Conservation (phyloP, 2,329 filamentous ascomycete genomes). For the Ascochyta pisi region DNA sequence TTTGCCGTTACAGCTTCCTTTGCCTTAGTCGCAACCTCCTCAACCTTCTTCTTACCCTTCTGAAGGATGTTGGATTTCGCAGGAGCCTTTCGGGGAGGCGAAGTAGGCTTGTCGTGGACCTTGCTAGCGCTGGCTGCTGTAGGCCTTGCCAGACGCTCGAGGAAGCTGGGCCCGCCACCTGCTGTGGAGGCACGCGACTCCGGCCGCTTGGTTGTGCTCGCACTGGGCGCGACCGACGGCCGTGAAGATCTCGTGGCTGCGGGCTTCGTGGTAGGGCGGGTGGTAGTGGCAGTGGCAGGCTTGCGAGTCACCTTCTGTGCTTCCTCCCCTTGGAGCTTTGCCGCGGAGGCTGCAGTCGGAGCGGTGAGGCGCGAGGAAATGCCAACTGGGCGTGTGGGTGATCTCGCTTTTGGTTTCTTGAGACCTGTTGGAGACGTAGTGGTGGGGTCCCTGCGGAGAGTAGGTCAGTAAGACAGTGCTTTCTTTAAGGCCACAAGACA, state of each 20-base stretch:
- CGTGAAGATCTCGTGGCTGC: slow-evolving; percentile 42
- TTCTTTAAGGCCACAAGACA: background rate
- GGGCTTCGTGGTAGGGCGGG: slow-evolving; percentile 38
- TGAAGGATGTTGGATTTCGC: slow-evolving; percentile 34
- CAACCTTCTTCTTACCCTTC: slow-evolving; percentile 49
- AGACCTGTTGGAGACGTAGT: slow-evolving; percentile 39
- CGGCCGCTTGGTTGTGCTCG: slow-evolving; percentile 56
- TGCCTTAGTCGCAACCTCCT: slow-evolving; percentile 42
- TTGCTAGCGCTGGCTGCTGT: slow-evolving; percentile 74
- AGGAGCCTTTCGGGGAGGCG: slow-evolving; percentile 43
- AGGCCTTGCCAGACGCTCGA: slow-evolving; percentile 83
- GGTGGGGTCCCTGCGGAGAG: slow-evolving; percentile 15
- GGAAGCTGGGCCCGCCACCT: slow-evolving; percentile 69
- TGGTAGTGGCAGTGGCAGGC: slow-evolving; percentile 47
- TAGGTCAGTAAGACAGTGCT: background rate
- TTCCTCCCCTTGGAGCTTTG: slow-evolving; percentile 60
- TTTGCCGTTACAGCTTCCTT: slow-evolving; percentile 45
- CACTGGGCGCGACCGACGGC: slow-evolving; percentile 44
- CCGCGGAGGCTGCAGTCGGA: slow-evolving; percentile 73
- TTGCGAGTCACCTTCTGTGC: slow-evolving; percentile 36
- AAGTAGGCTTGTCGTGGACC: slow-evolving; percentile 65
- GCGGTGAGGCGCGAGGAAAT: slow-evolving; percentile 72
- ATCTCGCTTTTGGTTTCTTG: slow-evolving; percentile 57
- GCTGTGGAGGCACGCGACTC: slow-evolving; percentile 58
- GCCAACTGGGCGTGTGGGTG: slow-evolving; percentile 71